Evolutionary conservation across 176 grass and related monocot genomes (phyloP), one percentile per base, ranked within the genome.

Genomic region (Microstegium vimineum): DNA sequence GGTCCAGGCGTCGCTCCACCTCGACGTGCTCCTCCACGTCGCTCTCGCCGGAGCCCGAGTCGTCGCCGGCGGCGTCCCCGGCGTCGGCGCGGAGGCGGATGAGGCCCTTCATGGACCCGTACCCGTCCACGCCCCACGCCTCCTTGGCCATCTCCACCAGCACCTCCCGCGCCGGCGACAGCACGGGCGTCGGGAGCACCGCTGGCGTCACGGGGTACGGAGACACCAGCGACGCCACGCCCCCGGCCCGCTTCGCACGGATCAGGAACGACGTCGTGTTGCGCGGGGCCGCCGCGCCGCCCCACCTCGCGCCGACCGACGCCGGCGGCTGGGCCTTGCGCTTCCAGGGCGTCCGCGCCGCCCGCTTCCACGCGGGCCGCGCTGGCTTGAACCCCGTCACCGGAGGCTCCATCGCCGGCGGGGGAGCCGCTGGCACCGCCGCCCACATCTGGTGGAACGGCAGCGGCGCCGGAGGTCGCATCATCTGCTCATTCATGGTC

Each of bases 121-220:
- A 99, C 12, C 97, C 97, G 69, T 99, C 91, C 16, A 99, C 93
- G 77, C 93, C 97, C 96, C 97, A 99, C 74, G 87, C 89, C 88
- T 99, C 96, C 93, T 94, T 96, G 69, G 89, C 97, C 97, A 99
- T 99, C 87, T 99, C 93, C 79, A 90, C 91, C 82, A 99, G 77
- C 80, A 92, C 93, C 91, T 99, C 97, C 13, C 93, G 63, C 45
- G 89, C 85, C 26, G 97, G 93, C 61, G 97, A 99, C 54, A 99
- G 88, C 60, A 77, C 82, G 15, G 97, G 97, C 65, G 93, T 96
- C 42, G 91, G 93, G 20, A 99, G 91, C 77, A 99, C 85, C 60
- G 97, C 89, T 4, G 93, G 97, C 54, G 93, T 99, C 33, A 99
- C 93, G 6, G 93, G 93, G 83, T 87, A 99, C 74, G 97, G 93